A percentile compares a stretch with the other conserved stretches of the same genome.
Conservation (phyloP, 106 monocot genomes). For the Platanthera zijinensis region DNA sequence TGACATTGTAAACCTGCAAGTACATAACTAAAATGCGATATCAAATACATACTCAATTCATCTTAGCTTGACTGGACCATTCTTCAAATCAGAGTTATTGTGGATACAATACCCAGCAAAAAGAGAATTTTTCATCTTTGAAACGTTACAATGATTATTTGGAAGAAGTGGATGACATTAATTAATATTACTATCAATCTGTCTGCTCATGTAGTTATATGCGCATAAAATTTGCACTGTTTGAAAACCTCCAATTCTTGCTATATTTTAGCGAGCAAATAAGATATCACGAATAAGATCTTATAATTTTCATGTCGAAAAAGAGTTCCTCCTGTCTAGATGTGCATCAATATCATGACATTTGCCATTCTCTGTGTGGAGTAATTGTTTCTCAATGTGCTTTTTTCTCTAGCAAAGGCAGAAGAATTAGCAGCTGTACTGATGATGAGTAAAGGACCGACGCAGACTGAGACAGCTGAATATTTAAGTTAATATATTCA, state of each 20-base stretch:
- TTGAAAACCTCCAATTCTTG: not conserved
- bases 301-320: not conserved
- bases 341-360: not conserved
- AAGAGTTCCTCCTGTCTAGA: not conserved
- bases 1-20: too few species aligned
- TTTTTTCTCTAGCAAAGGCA: conserved; percentile 34
- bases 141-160: conserved; percentile 88
- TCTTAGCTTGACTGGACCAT: too few species aligned
- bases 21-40: too few species aligned
- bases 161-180: conserved; percentile 97
- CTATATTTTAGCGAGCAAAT: conserved; percentile 54
- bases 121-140: conserved; percentile 70
- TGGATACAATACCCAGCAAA: too few species aligned
- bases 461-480: conserved; percentile 32
- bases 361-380: not conserved
- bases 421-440: conserved; percentile 82
- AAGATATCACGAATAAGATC: conserved; percentile 31
- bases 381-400: not conserved
- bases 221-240: not conserved
- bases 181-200: conserved; percentile 31
- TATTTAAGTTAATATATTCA: conserved; percentile 25
- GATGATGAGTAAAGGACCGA: conserved; percentile 46
- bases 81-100: too few species aligned
- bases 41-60: too few species aligned
- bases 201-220: not conserved